Conservation (phyloP, 768 basidiomycete species). For the Gelatoporia subvermispora region DNA sequence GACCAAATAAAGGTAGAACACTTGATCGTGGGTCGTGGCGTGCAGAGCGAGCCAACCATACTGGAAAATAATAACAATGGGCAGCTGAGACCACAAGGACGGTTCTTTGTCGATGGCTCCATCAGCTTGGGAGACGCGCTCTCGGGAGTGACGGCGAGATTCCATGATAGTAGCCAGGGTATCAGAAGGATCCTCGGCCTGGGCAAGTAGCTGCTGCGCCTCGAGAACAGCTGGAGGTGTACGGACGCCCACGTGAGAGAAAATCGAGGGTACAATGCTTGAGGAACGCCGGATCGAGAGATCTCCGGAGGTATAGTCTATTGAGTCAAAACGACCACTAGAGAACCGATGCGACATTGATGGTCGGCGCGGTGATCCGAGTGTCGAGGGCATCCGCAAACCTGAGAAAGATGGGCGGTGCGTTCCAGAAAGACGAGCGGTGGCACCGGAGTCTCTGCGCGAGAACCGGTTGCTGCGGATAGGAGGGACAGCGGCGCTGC, state of each 20-base stretch:
- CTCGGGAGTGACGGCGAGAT: conserved; percentile 31
- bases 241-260: conserved; percentile 77
- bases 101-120: conserved; percentile 48
- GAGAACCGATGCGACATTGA: conserved; percentile 28
- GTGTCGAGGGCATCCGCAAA: conserved; percentile 14
- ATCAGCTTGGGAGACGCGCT: conserved; percentile 26
- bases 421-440: background rate
- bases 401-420: conserved; percentile 8
- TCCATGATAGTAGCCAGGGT: conserved; percentile 51
- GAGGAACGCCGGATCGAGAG: conserved; percentile 52
- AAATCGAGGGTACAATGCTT: conserved; percentile 65
- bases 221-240: conserved; percentile 73
- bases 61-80: conserved; percentile 81
- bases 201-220: conserved; percentile 56
- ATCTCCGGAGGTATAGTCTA: background rate
- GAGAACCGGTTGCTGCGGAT: conserved; percentile 15
- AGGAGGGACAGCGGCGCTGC: conserved; percentile 5
- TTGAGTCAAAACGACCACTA: conserved; percentile 12
- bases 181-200: conserved; percentile 36
- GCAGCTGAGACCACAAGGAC: conserved; percentile 69
- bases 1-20: conserved; percentile 89
- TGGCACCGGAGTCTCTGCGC: conserved; percentile 10
- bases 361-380: conserved; percentile 29
- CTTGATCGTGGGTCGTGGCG: conserved; percentile 84
- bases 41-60: conserved; percentile 89